Base-by-base conservation (phyloP, 2,329 filamentous ascomycete genomes). In the Arthrinium puccinioides region DNA sequence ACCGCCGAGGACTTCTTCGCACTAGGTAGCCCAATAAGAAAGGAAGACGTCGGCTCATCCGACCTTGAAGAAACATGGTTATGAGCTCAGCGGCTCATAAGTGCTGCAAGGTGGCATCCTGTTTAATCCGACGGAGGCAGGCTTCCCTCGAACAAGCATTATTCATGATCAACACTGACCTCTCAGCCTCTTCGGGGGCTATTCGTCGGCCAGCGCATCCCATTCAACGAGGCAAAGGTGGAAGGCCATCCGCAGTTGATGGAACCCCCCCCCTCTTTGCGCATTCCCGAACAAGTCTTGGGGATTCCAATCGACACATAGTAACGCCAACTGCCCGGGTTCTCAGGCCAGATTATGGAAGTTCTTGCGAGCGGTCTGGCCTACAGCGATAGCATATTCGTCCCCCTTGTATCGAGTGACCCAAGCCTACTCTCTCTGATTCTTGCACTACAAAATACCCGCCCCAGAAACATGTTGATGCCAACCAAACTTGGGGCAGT, bases 51-150 rank as follows among this genome's bases (percentile, higher is more conserved):
- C n/a, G n/a, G n/a, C n/a, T n/a, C 53, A 62, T 47, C 53, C 55
- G 41, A 57, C 61, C 49, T 36, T 48, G 10, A 55, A 50, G 20
- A 65, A 70, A 45, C 59, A 70, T 32, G 70, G 70, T 15, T 74
- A 74, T 44, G 70, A 74, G 45, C 54, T 66, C 29, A 52, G 72
- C 3, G 57, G 62, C 6, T 62, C 60, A 3, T 67, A 73, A 42
- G 63, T 60, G 3, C 51, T 70, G 9, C 66, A 72, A 44, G 55
- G 60, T 10, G 62, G 57, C 11, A 56, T 59, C 5, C 54, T 60
- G 20, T 67, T 67, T 5, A 70, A 71, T 42, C 56, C 70, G 21
- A 73, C 72, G 45, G 67, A 67, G 43, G 57, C 55, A 42, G 10
- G 38, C 38, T 38, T 9, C 32, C 8, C 15, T 10, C 10, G 9